Evolutionary conservation across 192 early-diverging fungal genomes (phyloP).

Genomic region (Diversispora epigaea): DNA sequence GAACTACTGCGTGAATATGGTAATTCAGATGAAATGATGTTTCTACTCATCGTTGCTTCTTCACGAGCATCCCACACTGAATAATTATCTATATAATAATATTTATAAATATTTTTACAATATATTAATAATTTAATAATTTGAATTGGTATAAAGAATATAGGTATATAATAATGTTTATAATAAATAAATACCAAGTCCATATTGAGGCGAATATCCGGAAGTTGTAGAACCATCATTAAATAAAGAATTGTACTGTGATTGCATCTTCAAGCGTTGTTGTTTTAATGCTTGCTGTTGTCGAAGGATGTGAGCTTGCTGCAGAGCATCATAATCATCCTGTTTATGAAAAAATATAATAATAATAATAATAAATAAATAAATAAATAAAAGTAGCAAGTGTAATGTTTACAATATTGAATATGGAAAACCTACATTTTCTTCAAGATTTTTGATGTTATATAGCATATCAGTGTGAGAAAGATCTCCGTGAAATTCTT

Average conservation of each 20-base stretch:
- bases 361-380: neutral
- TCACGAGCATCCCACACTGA: constrained; percentile 35
- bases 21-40: constrained; percentile 28
- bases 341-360: constrained; percentile 15
- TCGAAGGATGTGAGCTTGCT: constrained; percentile 44
- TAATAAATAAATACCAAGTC: constrained; percentile 19
- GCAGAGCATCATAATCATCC: constrained; percentile 44
- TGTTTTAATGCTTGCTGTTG: constrained; percentile 46
- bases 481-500: constrained; percentile 42
- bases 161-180: neutral
- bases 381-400: neutral
- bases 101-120: neutral
- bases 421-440: constrained; percentile 35
- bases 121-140: constrained; percentile 4
- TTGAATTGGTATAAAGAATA: neutral
- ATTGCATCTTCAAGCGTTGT: constrained; percentile 54
- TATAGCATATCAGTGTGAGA: constrained; percentile 48
- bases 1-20: constrained; percentile 24
- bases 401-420: neutral
- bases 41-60: constrained; percentile 19
- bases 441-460: constrained; percentile 52
- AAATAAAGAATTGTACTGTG: constrained; percentile 37
- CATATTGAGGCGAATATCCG: constrained; percentile 26
- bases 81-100: constrained; percentile 21
- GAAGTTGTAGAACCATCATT: constrained; percentile 4